Conservation (phyloP, 345 rosid genomes). For the Cardamine occulta region DNA sequence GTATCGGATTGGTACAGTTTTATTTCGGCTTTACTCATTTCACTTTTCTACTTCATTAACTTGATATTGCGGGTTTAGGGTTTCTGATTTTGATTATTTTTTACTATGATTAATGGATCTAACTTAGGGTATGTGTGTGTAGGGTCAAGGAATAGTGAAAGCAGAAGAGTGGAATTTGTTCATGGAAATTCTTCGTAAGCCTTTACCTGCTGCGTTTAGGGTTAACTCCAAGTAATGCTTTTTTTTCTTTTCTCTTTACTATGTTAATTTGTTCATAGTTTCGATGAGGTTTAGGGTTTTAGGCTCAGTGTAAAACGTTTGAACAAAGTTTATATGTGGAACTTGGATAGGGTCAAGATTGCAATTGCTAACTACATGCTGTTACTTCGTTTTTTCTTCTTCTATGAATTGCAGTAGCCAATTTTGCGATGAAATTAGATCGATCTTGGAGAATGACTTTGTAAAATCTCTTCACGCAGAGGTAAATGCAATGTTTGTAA, state of each 20-base stretch:
- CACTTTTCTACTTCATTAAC: neutral
- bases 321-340: neutral
- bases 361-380: neutral
- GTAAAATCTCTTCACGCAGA: conserved; percentile 73
- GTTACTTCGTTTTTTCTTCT: neutral
- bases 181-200: conserved; percentile 67
- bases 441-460: conserved; percentile 79
- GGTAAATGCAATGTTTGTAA: conserved; percentile 41
- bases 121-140: conserved; percentile 10
- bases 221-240: conserved; percentile 69
- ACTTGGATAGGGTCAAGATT: conserved; percentile 5
- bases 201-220: conserved; percentile 89
- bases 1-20: neutral
- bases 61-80: conserved; percentile 10
- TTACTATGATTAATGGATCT: neutral
- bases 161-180: conserved; percentile 83
- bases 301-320: neutral
- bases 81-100: neutral
- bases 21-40: neutral
- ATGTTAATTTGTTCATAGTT: neutral
- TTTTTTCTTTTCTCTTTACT: neutral
- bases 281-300: conserved; percentile 20
- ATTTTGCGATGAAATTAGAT: conserved; percentile 66
- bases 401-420: conserved; percentile 69
- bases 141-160: conserved; percentile 80